Conservation (phyloP, 441 rosid genomes). For the Pelargonium fulgidum region DNA sequence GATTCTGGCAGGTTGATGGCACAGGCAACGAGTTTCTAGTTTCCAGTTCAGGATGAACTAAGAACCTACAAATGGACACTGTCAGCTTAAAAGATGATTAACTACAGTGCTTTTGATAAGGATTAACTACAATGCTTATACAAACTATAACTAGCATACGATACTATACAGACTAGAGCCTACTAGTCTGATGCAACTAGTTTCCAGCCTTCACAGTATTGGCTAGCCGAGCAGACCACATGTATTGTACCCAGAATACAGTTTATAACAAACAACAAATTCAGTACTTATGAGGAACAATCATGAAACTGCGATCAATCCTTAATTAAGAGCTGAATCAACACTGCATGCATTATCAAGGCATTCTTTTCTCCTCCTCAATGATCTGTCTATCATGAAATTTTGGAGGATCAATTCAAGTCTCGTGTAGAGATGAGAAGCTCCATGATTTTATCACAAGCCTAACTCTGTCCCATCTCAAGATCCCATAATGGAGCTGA, state of each 20-base stretch:
- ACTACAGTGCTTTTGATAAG: not conserved
- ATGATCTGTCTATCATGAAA: too few relatives aligned
- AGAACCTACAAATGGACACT: constrained; percentile 51
- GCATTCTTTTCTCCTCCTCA: too few relatives aligned
- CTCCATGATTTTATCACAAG: too few relatives aligned
- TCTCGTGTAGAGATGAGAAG: too few relatives aligned
- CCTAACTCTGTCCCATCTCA: too few relatives aligned
- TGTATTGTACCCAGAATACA: not conserved
- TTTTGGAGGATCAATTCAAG: too few relatives aligned
- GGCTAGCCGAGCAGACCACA: not conserved
- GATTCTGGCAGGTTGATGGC: constrained; percentile 82
- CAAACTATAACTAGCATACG: constrained; percentile 10
- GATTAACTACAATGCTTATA: constrained; percentile 11
- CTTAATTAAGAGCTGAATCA: too few relatives aligned
- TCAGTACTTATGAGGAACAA: not conserved
- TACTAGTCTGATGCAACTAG: not conserved
- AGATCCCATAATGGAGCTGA: too few relatives aligned
- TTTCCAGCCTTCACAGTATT: not conserved
- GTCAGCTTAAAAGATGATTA: constrained; percentile 17
- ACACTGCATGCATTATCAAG: too few relatives aligned
- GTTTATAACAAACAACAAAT: not conserved
- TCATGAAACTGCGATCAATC: not conserved
- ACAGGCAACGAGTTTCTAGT: constrained; percentile 68
- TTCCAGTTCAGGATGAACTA: constrained; percentile 83
- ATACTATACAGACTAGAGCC: not conserved